These are phyloP conservation scores for Clonostachys sp. DNA, from an alignment of 2,329 filamentous ascomycete species.

Conservation along the genomic window DNA sequence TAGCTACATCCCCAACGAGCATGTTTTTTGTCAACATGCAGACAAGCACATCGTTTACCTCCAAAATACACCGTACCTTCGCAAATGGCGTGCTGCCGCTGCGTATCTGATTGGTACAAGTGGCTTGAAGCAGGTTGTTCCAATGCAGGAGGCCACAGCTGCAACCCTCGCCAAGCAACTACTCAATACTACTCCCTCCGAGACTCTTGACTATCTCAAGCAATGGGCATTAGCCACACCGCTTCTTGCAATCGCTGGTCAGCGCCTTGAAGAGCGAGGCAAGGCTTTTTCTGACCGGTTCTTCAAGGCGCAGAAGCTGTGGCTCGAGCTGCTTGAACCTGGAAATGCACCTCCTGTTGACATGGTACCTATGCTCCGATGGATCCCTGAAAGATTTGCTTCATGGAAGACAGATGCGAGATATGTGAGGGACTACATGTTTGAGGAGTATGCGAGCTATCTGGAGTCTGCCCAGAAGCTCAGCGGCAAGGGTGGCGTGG, in stretches of 20 bases:
- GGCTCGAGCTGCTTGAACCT: background rate
- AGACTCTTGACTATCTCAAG: background rate
- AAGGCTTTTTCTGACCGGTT: background rate
- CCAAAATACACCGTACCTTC: slow-evolving; percentile 2
- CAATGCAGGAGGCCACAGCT: background rate
- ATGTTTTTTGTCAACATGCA: slow-evolving; percentile 6
- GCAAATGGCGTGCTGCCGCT: background rate
- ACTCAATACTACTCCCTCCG: background rate
- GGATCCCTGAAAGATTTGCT: background rate
- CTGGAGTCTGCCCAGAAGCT: background rate
- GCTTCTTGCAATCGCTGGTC: background rate
- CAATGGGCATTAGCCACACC: background rate
- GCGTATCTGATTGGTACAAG: background rate
- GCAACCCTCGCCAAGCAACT: background rate
- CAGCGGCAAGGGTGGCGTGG: too few relatives aligned
- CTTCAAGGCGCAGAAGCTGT: background rate
- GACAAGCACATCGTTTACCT: slow-evolving; percentile 8
- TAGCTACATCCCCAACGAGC: slow-evolving; percentile 12
- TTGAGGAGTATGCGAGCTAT: background rate
- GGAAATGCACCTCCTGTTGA: background rate
- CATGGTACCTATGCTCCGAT: background rate
- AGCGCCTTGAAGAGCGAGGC: background rate
- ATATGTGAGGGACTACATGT: background rate
- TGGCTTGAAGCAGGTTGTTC: background rate
- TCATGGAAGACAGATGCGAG: background rate